Base-by-base conservation (phyloP, 768 basidiomycete genomes). In the Tulasnella sp. region DNA sequence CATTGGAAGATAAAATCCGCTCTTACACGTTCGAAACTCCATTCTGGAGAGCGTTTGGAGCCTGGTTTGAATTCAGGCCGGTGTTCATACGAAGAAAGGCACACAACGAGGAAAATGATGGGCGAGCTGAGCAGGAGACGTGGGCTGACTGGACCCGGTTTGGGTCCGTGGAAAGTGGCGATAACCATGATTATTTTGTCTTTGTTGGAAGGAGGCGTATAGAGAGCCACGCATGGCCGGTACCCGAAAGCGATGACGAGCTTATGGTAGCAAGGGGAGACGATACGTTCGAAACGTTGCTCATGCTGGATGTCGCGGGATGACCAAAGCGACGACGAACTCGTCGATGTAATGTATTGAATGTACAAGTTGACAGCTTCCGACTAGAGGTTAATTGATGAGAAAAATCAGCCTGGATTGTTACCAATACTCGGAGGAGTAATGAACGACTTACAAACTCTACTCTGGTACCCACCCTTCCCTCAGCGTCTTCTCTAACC, bases 1-100 rank as follows among this genome's bases (percentile, higher is more conserved):
- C n/a, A n/a, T n/a, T n/a, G n/a, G n/a, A 77, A 77, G 81, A 93
- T 85, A 92, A 90, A 82, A 84, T 92, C 22, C 89, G 93, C 34
- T 93, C 90, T 78, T 84, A 93, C 38, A 77, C 86, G 0, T 92
- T 91, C 79, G 93, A 94, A 81, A 84, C 87, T 0, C 84, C 88
- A 0, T 95, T 94, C 82, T 94, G 93, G 93, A 84, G 86, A 4
- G 89, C 90, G 1, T 93, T 95, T 78, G 93, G 93, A 25, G 82
- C 91, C 25, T 94, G 91, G 91, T 93, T 92, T 82, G 79, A 85
- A 29, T 93, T 89, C 77, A 80, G 82, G 58, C 91, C 89, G 4
- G 87, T 91, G 5, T 83, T 90, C 19, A 7, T 49, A 8, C 31
- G 17, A 34, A 7, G 42, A 14, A 11, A 29, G 19, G 19, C 8